These are phyloP conservation scores for Cynara cardunculus DNA, from an alignment of 129 eudicot species.

Conservation along the genomic window DNA sequence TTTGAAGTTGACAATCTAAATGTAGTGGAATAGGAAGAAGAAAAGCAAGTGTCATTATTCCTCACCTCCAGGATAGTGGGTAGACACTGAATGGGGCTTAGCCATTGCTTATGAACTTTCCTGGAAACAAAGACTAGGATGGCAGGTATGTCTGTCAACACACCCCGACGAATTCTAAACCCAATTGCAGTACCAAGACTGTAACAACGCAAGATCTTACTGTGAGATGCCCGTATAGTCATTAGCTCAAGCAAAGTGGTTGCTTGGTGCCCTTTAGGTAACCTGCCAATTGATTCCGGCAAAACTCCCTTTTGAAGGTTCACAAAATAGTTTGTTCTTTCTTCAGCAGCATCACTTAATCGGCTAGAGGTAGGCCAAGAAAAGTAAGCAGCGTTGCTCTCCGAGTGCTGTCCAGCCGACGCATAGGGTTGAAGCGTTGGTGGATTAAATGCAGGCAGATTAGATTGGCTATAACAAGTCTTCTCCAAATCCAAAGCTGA, in stretches of 20 bases:
- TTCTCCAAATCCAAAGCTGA: constrained; percentile 82
- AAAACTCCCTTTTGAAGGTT: constrained; percentile 88
- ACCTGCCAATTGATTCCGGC: constrained; percentile 72
- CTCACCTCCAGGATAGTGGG: constrained; percentile 88
- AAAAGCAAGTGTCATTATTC: background rate
- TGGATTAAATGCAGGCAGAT: constrained; percentile 51
- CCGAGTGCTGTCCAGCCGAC: constrained; percentile 82
- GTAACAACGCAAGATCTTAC: constrained; percentile 82
- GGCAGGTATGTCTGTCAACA: constrained; percentile 85
- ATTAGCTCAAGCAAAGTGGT: constrained; percentile 83
- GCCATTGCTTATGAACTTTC: constrained; percentile 97
- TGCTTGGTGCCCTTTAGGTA: constrained; percentile 94
- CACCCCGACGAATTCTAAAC: constrained; percentile 76
- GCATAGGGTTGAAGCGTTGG: constrained; percentile 74
- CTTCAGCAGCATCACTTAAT: constrained; percentile 86
- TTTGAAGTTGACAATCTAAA: too few species aligned
- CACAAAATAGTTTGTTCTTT: constrained; percentile 78
- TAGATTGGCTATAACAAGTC: constrained; percentile 49
- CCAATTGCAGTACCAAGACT: constrained; percentile 97
- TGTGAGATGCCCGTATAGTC: constrained; percentile 95
- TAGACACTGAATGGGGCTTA: constrained; percentile 84
- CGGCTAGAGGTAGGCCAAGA: constrained; percentile 89
- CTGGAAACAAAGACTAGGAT: constrained; percentile 85
- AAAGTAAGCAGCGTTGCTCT: constrained; percentile 83
- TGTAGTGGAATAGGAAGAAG: background rate